Conservation (phyloP, 805 yeast genomes). For the Yamadazyma nakazawae region DNA sequence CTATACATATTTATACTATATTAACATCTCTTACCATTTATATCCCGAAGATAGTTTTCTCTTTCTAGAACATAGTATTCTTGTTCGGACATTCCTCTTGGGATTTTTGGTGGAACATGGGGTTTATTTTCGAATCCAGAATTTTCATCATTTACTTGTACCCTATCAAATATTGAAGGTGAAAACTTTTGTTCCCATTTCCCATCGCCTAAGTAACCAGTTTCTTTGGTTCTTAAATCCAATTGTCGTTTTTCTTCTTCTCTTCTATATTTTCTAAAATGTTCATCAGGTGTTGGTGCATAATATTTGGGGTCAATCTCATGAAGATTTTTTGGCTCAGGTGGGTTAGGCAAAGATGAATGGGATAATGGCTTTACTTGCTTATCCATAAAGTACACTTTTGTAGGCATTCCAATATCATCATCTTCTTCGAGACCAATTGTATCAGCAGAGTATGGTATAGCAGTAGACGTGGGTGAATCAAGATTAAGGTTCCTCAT, state of each 20-base stretch:
- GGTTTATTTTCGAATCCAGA: constrained; percentile 31
- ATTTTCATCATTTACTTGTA: constrained; percentile 19
- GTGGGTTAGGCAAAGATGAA: constrained; percentile 17
- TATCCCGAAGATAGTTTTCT: constrained; percentile 36
- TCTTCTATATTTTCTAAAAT: constrained; percentile 21
- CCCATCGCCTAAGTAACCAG: constrained; percentile 44
- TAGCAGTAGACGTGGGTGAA: constrained; percentile 14
- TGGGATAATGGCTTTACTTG: constrained; percentile 30
- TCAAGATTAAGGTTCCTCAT: constrained; percentile 7
- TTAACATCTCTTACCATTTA: constrained; percentile 31
- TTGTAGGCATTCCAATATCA: constrained; percentile 27
- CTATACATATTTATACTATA: too few relatives aligned
- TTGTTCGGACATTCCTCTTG: constrained; percentile 37
- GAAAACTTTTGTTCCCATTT: constrained; percentile 25
- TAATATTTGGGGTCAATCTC: constrained; percentile 36
- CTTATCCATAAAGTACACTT: constrained; percentile 34
- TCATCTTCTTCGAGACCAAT: constrained; percentile 35
- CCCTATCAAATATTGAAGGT: constrained; percentile 34
- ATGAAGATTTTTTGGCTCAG: constrained; percentile 21
- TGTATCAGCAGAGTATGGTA: constrained; percentile 44
- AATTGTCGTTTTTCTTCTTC: constrained; percentile 20
- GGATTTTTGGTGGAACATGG: constrained; percentile 43
- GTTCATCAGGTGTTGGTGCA: constrained; percentile 50
- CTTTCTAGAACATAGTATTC: constrained; percentile 42
- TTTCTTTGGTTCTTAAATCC: constrained; percentile 28